phyloP scores from a whole-genome alignment of 2,329 filamentous ascomycete species.

The Calonectria fujianensis region DNA sequence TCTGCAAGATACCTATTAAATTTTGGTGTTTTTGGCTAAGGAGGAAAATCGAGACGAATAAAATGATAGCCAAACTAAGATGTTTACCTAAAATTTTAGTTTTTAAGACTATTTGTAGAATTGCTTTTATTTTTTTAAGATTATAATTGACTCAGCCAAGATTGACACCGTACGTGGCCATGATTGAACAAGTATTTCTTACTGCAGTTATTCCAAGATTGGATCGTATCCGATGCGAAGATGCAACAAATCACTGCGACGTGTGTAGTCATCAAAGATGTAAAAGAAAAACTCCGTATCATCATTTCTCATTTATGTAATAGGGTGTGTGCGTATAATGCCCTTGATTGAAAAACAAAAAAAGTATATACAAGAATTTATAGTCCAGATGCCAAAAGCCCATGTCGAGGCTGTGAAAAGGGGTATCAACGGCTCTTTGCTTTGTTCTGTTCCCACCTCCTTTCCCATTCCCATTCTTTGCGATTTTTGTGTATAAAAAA shows the following conservation, averaged over 20 bases:
- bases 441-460: slow-evolving; percentile 33
- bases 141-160: neutral
- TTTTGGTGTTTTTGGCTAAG: neutral
- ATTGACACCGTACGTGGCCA: neutral
- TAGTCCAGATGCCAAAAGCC: slow-evolving; percentile 41
- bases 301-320: slow-evolving; percentile 40
- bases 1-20: neutral
- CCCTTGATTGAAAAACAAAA: slow-evolving; percentile 23
- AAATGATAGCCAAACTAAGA: too few species aligned
- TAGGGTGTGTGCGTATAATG: neutral
- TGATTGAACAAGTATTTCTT: neutral
- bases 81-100: neutral
- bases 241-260: slow-evolving; percentile 21
- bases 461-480: slow-evolving; percentile 2
- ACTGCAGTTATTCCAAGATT: neutral
- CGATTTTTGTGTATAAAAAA: neutral
- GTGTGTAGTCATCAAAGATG: neutral
- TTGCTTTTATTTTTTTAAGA: neutral
- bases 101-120: neutral
- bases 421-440: slow-evolving; percentile 57
- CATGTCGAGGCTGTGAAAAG: slow-evolving; percentile 41
- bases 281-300: slow-evolving; percentile 1
- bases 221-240: slow-evolving; percentile 11
- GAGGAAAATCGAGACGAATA: too few species aligned
- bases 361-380: slow-evolving; percentile 45